These are phyloP conservation scores for Talaromyces thailandensis DNA, from an alignment of 495 filamentous ascomycete genomes.

Conservation along the genomic window DNA sequence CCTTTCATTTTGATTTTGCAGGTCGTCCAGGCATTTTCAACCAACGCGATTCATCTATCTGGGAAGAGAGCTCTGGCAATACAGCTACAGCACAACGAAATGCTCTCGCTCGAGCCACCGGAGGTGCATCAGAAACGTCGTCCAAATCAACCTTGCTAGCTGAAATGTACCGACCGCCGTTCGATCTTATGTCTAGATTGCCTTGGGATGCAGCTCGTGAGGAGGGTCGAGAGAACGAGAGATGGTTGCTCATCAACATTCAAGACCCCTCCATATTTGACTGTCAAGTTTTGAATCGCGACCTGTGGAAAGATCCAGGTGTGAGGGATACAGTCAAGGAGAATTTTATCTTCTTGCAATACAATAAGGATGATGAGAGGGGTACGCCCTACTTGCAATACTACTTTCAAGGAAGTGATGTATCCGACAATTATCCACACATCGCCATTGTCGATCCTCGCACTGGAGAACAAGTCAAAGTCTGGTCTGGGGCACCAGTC, in stretches of 20 bases:
- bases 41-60: conserved; percentile 66
- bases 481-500: conserved; percentile 80
- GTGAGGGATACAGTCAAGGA: conserved; percentile 75
- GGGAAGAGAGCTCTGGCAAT: conserved; percentile 50
- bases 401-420: conserved; percentile 69
- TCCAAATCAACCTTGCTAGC: conserved; percentile 66
- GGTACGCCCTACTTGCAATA: conserved; percentile 77
- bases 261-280: conserved; percentile 88
- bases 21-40: conserved; percentile 74
- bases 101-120: conserved; percentile 52
- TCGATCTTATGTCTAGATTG: conserved; percentile 68
- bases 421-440: conserved; percentile 80
- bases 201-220: conserved; percentile 75
- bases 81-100: conserved; percentile 31
- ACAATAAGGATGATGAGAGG: conserved; percentile 66
- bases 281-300: conserved; percentile 86
- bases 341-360: conserved; percentile 94
- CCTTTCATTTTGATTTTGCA: conserved; percentile 12
- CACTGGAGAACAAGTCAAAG: conserved; percentile 94
- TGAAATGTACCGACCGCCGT: conserved; percentile 86
- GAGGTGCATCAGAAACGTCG: conserved; percentile 64
- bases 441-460: conserved; percentile 93
- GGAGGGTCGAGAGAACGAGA: conserved; percentile 73
- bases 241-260: conserved; percentile 92
- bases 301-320: conserved; percentile 82